Conservation (phyloP, 2,329 filamentous ascomycete genomes). For the Exophiala aquamarina region DNA sequence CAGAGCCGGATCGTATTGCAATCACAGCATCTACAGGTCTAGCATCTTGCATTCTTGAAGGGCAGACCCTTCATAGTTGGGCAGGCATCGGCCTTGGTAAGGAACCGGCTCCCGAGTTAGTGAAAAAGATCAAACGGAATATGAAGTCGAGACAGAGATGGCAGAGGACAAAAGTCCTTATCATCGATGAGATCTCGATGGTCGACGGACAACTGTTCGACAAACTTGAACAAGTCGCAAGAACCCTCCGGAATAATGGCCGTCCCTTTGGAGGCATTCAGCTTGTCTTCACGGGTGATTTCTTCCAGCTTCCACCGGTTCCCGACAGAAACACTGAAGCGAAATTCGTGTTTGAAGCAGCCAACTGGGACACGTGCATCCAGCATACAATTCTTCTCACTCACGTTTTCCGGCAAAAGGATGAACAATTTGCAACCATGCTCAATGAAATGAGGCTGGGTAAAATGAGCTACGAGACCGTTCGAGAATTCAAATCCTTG, state of each 20-base stretch:
- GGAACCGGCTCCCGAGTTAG: slow-evolving; percentile 73
- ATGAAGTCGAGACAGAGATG: slow-evolving; percentile 84
- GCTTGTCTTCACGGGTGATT: slow-evolving; percentile 91
- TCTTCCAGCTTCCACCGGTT: slow-evolving; percentile 95
- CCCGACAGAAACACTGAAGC: slow-evolving; percentile 72
- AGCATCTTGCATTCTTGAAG: slow-evolving; percentile 94
- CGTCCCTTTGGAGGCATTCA: slow-evolving; percentile 95
- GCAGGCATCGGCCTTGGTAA: slow-evolving; percentile 93
- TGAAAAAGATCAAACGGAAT: slow-evolving; percentile 89
- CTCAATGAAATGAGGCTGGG: slow-evolving; percentile 97
- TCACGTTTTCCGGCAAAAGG: slow-evolving; percentile 93
- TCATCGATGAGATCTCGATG: slow-evolving; percentile 98
- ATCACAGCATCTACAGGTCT: slow-evolving; percentile 95
- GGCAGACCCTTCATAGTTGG: slow-evolving; percentile 94
- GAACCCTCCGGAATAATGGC: slow-evolving; percentile 83
- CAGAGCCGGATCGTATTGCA: slow-evolving; percentile 80
- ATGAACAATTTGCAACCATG: slow-evolving; percentile 87
- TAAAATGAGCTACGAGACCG: slow-evolving; percentile 72
- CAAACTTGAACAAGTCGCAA: slow-evolving; percentile 86
- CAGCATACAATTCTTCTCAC: slow-evolving; percentile 94
- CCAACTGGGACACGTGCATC: slow-evolving; percentile 88
- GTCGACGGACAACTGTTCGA: slow-evolving; percentile 96
- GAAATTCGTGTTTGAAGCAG: slow-evolving; percentile 91
- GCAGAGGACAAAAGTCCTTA: slow-evolving; percentile 80
- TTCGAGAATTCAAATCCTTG: slow-evolving; percentile 72